A percentile compares a stretch with the other conserved stretches of the same genome.
Evolutionary conservation across 805 yeast species (phyloP).

Genomic region (Wickerhamiella vanderwaltii): DNA sequence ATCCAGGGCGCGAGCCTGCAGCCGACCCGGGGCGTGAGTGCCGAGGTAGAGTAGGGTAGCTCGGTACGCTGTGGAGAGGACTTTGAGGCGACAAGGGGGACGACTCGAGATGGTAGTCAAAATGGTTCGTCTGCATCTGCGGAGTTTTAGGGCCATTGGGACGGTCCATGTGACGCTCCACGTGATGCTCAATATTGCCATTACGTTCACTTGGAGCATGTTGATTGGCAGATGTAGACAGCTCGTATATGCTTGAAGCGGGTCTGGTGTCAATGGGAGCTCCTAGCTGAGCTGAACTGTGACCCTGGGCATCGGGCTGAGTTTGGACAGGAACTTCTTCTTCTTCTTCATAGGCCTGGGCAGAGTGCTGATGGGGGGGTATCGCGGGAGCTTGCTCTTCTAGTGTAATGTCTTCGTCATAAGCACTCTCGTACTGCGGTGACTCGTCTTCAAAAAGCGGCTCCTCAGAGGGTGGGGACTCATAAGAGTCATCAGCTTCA

Average conservation of each 20-base stretch:
- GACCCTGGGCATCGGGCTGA: background rate
- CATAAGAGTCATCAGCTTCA: background rate
- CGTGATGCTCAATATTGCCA: too few relatives aligned
- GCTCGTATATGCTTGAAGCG: constrained; percentile 2
- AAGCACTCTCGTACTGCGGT: background rate
- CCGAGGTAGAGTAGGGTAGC: background rate
- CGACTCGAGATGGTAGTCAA: constrained; percentile 5
- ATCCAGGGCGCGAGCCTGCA: background rate
- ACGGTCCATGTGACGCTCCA: too few relatives aligned
- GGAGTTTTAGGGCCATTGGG: background rate
- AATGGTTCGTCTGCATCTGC: background rate
- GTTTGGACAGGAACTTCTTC: too few relatives aligned
- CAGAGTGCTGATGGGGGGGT: too few relatives aligned
- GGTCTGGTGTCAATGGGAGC: background rate
- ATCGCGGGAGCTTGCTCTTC: too few relatives aligned
- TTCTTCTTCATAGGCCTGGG: too few relatives aligned
- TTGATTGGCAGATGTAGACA: background rate
- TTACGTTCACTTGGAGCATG: too few relatives aligned
- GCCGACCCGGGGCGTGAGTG: background rate
- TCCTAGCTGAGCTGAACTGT: background rate
- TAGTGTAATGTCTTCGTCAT: too few relatives aligned
- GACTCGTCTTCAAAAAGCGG: background rate
- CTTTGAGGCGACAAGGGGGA: constrained; percentile 1
- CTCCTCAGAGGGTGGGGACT: background rate
- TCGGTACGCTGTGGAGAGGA: constrained; percentile 8